These are phyloP conservation scores for Raphanus sativus DNA, from an alignment of 345 rosid genomes.

Conservation along the genomic window DNA sequence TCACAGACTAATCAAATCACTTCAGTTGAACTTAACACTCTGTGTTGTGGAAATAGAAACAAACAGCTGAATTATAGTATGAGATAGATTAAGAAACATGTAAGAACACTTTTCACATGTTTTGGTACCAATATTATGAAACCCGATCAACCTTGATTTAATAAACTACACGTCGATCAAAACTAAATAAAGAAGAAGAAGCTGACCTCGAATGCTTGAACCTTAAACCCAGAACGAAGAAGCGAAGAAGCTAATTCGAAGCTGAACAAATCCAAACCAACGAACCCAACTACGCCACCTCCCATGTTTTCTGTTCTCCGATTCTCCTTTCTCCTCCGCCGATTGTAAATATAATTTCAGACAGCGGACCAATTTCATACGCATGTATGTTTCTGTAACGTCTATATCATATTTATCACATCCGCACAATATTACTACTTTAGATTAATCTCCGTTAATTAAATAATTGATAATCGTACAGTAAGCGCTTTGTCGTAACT, in stretches of 20 bases:
- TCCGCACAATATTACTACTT: background rate
- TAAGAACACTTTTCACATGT: background rate
- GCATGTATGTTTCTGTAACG: conserved; percentile 1
- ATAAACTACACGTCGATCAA: too few relatives aligned
- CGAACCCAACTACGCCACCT: conserved; percentile 51
- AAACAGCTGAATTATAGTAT: background rate
- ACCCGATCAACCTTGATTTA: background rate
- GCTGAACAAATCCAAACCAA: conserved; percentile 65
- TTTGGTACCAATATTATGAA: background rate
- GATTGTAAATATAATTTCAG: background rate
- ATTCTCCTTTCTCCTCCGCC: background rate
- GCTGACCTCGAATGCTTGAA: conserved; percentile 73
- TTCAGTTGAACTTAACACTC: background rate
- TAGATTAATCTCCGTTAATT: background rate
- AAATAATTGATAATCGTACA: background rate
- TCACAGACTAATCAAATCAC: conserved; percentile 1
- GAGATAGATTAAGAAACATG: background rate
- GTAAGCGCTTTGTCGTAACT: background rate
- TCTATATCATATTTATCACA: background rate
- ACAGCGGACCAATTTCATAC: conserved; percentile 23
- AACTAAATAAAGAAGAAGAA: background rate
- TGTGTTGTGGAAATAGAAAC: background rate
- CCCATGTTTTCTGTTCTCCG: conserved; percentile 24
- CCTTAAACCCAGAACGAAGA: conserved; percentile 56
- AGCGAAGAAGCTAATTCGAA: conserved; percentile 78